Percentiles rank a stretch among this genome's conserved stretches.
These are phyloP conservation scores for Helicocarpus griseus DNA, from an alignment of 2,329 filamentous ascomycete species.

Conservation along the genomic window DNA sequence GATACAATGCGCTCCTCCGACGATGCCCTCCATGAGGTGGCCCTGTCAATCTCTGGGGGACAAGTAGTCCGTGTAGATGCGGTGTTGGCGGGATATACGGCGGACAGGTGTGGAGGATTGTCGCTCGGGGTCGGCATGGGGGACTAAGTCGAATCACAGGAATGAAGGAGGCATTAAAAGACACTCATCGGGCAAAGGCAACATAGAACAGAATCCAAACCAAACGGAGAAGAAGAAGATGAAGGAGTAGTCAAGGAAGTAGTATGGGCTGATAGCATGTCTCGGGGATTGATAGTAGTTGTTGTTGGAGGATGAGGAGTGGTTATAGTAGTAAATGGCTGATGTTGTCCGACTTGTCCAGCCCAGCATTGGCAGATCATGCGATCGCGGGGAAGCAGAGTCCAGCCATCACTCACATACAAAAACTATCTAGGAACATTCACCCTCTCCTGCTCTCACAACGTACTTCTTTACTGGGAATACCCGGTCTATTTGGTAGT, in stretches of 20 bases:
- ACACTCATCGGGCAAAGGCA: constrained; percentile 27
- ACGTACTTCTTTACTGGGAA: not conserved
- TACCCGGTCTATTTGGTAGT: no score
- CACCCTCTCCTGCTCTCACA: no score
- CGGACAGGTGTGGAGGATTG: constrained; percentile 33
- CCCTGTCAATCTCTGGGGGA: constrained; percentile 37
- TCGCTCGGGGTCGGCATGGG: constrained; percentile 43
- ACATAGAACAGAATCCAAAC: constrained; percentile 11
- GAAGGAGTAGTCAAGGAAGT: not conserved
- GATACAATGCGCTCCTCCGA: constrained; percentile 18
- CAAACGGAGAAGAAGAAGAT: constrained; percentile 4
- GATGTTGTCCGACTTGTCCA: not conserved
- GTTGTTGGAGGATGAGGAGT: not conserved
- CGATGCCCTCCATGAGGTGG: constrained; percentile 24
- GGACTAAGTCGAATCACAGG: constrained; percentile 12
- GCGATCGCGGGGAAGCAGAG: constrained; percentile 26
- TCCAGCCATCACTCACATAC: not conserved
- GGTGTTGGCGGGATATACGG: constrained; percentile 34
- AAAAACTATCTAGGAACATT: no score
- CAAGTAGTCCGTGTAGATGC: constrained; percentile 39
- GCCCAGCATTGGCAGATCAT: constrained; percentile 19
- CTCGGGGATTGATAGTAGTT: not conserved
- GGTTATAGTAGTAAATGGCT: not conserved
- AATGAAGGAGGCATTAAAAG: constrained; percentile 15
- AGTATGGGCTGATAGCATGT: constrained; percentile 1